Percentiles rank a stretch among this genome's conserved stretches.
phyloP scores from a whole-genome alignment of 305 asterid genomes.

The Rubia peregrina region DNA sequence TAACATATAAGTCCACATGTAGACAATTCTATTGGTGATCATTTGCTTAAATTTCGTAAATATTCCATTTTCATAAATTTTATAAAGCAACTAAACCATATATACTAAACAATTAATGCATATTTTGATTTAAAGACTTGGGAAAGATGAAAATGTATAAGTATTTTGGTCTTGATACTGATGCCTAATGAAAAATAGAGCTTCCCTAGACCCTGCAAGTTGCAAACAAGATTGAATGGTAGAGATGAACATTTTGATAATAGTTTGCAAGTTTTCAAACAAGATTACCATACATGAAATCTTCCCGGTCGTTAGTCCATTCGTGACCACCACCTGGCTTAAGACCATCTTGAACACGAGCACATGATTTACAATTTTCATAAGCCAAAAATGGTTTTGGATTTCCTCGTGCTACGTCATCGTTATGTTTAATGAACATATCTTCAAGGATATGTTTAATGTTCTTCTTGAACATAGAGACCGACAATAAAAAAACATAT shows the following conservation, averaged over 20 bases:
- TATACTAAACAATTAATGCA: too few species aligned
- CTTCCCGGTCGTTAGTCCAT: constrained; percentile 50
- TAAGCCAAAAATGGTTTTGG: constrained; percentile 47
- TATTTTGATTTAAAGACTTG: too few species aligned
- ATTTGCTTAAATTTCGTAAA: too few species aligned
- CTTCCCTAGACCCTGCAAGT: too few species aligned
- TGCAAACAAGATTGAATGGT: not conserved
- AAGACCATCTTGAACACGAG: constrained; percentile 49
- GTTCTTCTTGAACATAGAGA: constrained; percentile 54
- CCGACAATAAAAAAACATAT: constrained; percentile 19
- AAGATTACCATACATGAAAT: constrained; percentile 28
- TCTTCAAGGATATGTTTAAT: constrained; percentile 38
- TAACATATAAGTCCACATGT: too few species aligned
- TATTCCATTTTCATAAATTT: too few species aligned
- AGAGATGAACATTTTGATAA: constrained; percentile 1
- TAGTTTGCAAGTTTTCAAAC: not conserved
- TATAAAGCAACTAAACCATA: too few species aligned
- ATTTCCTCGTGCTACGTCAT: constrained; percentile 41
- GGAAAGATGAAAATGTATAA: too few species aligned
- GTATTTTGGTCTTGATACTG: too few species aligned
- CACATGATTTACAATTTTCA: constrained; percentile 53
- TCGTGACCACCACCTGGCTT: constrained; percentile 54
- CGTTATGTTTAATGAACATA: constrained; percentile 27
- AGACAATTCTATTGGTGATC: too few species aligned
- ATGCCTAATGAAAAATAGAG: too few species aligned